A percentile compares a stretch with the other conserved stretches of the same genome.
Evolutionary conservation across 106 monocot species (phyloP).

Genomic region (Acanthochlamys bracteata): DNA sequence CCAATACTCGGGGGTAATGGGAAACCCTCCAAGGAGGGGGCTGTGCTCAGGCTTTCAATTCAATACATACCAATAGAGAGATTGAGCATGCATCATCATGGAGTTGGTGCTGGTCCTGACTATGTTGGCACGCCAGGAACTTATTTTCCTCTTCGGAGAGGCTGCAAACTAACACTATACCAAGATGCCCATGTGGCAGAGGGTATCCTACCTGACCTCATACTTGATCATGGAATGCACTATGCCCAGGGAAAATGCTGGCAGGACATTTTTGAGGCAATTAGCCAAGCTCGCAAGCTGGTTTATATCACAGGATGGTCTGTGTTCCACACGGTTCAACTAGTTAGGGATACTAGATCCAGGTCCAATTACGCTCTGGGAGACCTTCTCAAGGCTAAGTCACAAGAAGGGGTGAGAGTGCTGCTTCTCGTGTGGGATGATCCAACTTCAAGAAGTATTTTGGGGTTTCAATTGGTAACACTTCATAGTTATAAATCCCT

Average conservation of each 20-base stretch:
- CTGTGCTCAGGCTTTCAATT: slow-evolving; percentile 56
- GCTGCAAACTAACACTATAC: slow-evolving; percentile 62
- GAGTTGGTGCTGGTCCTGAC: slow-evolving; percentile 48
- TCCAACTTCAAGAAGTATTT: slow-evolving; percentile 80
- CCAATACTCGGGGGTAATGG: slow-evolving; percentile 61
- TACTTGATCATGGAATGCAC: slow-evolving; percentile 28
- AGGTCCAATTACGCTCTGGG: slow-evolving; percentile 35
- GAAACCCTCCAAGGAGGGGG: slow-evolving; percentile 59
- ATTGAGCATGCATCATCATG: slow-evolving; percentile 52
- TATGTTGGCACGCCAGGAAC: slow-evolving; percentile 62
- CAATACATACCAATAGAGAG: slow-evolving; percentile 61
- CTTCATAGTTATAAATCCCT: too few relatives aligned
- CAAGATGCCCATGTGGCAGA: slow-evolving; percentile 90
- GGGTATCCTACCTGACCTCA: slow-evolving; percentile 53
- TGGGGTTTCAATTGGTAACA: slow-evolving; percentile 54
- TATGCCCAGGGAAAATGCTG: slow-evolving; percentile 87
- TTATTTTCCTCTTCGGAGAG: slow-evolving; percentile 71
- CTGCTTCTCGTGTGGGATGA: slow-evolving; percentile 97
- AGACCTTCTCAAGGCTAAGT: slow-evolving; percentile 70
- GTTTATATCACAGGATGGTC: slow-evolving; percentile 93
- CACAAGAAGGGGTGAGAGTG: slow-evolving; percentile 87
- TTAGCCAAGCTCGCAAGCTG: slow-evolving; percentile 49
- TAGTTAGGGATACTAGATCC: slow-evolving; percentile 43
- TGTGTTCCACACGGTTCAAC: slow-evolving; percentile 59
- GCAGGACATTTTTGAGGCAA: slow-evolving; percentile 66